phyloP scores from a whole-genome alignment of 2,329 filamentous ascomycete species.

The Aspergillus alliaceus region DNA sequence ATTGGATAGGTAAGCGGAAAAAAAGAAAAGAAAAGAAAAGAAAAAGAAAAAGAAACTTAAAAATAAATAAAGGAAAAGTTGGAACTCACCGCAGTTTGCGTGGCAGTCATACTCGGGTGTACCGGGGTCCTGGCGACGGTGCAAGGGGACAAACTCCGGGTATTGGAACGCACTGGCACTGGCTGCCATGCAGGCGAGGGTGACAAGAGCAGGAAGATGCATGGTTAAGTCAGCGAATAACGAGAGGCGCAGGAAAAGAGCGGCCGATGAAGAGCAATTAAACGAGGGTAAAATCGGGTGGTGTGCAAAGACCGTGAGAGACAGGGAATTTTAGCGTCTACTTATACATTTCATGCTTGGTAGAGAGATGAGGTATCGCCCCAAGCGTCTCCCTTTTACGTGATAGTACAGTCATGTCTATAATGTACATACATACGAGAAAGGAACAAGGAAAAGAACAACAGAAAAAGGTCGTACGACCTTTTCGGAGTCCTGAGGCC shows the following conservation, averaged over 20 bases:
- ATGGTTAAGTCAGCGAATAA: background rate
- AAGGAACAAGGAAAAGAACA: background rate
- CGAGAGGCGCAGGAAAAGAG: background rate
- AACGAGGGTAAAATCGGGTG: background rate
- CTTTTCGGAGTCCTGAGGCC: background rate
- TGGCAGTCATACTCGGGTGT: conserved; percentile 37
- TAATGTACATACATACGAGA: background rate
- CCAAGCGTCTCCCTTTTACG: background rate
- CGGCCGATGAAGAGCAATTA: background rate
- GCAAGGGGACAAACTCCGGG: conserved; percentile 4
- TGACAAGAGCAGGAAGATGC: background rate
- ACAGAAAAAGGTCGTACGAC: background rate
- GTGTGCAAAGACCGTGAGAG: background rate
- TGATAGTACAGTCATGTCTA: background rate
- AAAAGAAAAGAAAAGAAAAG: no score
- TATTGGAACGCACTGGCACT: conserved; percentile 5
- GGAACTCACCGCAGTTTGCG: conserved; percentile 31
- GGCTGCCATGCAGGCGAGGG: conserved; percentile 3
- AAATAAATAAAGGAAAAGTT: background rate
- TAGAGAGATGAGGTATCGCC: background rate
- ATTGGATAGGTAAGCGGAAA: background rate
- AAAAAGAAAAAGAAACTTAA: background rate
- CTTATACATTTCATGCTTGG: background rate
- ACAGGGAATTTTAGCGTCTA: background rate
- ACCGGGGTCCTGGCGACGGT: conserved; percentile 18